Percentiles rank a stretch among this genome's conserved stretches.
Evolutionary conservation across 176 grass and related monocot genomes (phyloP).

Genomic region (Rhynchospora tenuis): DNA sequence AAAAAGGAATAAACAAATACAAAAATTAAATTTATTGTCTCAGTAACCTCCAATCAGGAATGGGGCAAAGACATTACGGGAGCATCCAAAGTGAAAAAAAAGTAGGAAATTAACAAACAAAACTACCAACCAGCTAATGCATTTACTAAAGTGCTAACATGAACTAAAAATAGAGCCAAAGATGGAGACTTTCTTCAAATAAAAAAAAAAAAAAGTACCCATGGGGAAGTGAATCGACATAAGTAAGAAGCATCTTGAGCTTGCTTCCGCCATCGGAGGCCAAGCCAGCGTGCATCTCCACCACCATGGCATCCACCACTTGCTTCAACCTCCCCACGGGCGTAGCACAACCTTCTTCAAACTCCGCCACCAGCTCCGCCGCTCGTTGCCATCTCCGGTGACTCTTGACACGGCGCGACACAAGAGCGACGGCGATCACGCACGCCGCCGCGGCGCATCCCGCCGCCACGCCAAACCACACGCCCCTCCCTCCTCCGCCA

Average conservation of each 20-base stretch:
- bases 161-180: constrained; percentile 9
- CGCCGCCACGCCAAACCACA: constrained; percentile 29
- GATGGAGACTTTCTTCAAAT: background rate
- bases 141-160: background rate
- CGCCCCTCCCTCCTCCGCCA: constrained; percentile 18
- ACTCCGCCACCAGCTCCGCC: constrained; percentile 27
- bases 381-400: constrained; percentile 25
- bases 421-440: constrained; percentile 28
- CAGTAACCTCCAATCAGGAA: background rate
- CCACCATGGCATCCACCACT: constrained; percentile 40
- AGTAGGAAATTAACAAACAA: background rate
- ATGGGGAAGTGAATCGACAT: constrained; percentile 38
- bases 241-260: constrained; percentile 50
- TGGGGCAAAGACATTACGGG: background rate
- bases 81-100: background rate
- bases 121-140: background rate
- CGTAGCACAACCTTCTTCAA: constrained; percentile 25
- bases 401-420: constrained; percentile 26
- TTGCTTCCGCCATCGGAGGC: constrained; percentile 49
- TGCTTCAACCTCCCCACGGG: constrained; percentile 36
- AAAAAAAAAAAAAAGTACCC: constrained; percentile 29
- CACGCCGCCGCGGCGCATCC: constrained; percentile 35
- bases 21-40: background rate
- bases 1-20: background rate
- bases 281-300: constrained; percentile 55